A percentile compares a stretch with the other conserved stretches of the same genome.
phyloP scores from a whole-genome alignment of 192 early-diverging fungal genomes.

The Coemansia biformis region DNA sequence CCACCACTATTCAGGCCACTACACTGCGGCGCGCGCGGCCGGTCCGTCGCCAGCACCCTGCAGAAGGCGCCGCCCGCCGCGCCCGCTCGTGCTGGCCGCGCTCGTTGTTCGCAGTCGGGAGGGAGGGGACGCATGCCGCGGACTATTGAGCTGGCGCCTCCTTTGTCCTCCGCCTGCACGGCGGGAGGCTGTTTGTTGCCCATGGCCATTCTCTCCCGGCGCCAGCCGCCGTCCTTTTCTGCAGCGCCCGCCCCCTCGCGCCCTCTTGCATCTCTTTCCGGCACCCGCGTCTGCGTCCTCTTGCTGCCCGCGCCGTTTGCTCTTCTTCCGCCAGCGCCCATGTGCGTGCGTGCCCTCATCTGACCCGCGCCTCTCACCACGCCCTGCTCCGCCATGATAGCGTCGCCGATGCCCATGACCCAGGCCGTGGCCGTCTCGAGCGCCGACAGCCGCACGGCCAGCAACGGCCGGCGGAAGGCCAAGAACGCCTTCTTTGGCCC shows the following conservation, averaged over 20 bases:
- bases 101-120: too few relatives aligned
- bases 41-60: too few relatives aligned
- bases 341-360: not conserved
- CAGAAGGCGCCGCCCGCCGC: too few relatives aligned
- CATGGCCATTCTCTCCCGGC: conserved; percentile 3
- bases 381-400: conserved; percentile 30
- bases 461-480: conserved; percentile 42
- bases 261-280: not conserved
- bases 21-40: not conserved
- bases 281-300: conserved; percentile 1
- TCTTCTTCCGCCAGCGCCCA: not conserved
- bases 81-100: too few relatives aligned
- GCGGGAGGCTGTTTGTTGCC: conserved; percentile 21
- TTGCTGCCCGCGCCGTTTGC: not conserved
- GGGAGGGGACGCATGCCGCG: not conserved
- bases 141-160: not conserved
- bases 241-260: conserved; percentile 7
- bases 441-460: conserved; percentile 31
- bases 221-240: conserved; percentile 11
- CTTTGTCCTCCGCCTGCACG: conserved; percentile 3
- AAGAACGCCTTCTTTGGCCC: conserved; percentile 74
- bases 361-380: conserved; percentile 1
- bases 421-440: conserved; percentile 50
- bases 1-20: too few relatives aligned
- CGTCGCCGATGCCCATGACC: conserved; percentile 48